A percentile compares a stretch with the other conserved stretches of the same genome.
Evolutionary conservation across 305 asterid genomes (phyloP).

Genomic region (Fraxinus xanthoxyloides): DNA sequence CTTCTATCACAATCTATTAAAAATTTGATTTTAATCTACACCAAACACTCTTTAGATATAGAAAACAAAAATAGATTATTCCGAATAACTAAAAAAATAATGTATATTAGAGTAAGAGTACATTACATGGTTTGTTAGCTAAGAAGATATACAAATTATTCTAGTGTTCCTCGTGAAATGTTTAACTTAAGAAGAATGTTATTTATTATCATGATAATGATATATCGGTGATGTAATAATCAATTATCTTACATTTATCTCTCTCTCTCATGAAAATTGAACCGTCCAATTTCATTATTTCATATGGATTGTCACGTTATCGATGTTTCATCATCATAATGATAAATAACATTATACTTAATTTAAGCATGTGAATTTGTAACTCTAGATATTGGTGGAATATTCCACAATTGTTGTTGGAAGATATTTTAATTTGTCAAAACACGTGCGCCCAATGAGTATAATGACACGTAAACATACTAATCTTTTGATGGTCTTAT

Average conservation of each 20-base stretch:
- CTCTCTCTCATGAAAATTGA: neutral
- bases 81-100: too few species aligned
- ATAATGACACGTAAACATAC: neutral
- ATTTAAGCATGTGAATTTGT: neutral
- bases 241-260: too few species aligned
- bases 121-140: neutral
- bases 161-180: neutral
- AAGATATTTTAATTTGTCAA: too few species aligned
- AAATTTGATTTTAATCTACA: too few species aligned
- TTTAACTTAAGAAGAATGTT: too few species aligned
- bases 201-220: too few species aligned
- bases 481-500: neutral
- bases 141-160: neutral
- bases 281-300: too few species aligned
- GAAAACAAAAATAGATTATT: neutral
- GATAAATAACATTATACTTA: neutral
- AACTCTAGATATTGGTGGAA: neutral
- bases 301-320: too few species aligned
- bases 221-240: too few species aligned
- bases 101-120: neutral
- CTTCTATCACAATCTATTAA: too few species aligned
- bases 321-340: too few species aligned
- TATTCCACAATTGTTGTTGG: too few species aligned
- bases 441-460: neutral
- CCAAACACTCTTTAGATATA: neutral